These are phyloP conservation scores for Phytophthora tubulina DNA, from an alignment of 352 stramenopile species.

Conservation along the genomic window DNA sequence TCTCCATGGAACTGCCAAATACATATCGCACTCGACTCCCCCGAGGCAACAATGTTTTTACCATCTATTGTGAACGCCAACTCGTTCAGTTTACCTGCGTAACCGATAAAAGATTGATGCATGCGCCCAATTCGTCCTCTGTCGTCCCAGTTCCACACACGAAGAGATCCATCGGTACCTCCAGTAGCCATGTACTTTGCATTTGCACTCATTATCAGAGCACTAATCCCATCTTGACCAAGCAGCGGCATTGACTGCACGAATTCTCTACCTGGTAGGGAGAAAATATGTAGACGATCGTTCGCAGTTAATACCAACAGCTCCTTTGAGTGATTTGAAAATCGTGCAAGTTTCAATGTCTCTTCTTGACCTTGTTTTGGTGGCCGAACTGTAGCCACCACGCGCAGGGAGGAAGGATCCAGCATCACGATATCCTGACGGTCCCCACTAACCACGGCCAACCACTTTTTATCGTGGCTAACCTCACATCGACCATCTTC, in stretches of 20 bases:
- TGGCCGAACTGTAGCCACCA: conserved; percentile 49
- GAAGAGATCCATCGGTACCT: conserved; percentile 60
- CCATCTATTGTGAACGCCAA: conserved; percentile 59
- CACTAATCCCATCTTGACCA: conserved; percentile 59
- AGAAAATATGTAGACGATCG: conserved; percentile 70
- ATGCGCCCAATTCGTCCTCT: conserved; percentile 60
- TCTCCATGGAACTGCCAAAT: conserved; percentile 74
- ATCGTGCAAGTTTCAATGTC: conserved; percentile 51
- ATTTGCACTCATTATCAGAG: conserved; percentile 61
- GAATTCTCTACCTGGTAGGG: conserved; percentile 41
- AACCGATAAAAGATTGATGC: conserved; percentile 67
- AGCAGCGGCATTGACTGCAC: conserved; percentile 67
- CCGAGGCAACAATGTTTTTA: conserved; percentile 50
- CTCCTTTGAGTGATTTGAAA: conserved; percentile 59
- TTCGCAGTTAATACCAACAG: conserved; percentile 59
- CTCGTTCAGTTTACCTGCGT: conserved; percentile 45
- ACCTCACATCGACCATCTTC: conserved; percentile 47
- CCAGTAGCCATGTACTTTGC: conserved; percentile 76
- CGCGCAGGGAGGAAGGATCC: conserved; percentile 48
- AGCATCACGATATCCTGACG: conserved; percentile 47
- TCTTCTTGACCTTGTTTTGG: conserved; percentile 33
- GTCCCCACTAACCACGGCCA: conserved; percentile 48
- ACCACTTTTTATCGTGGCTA: conserved; percentile 50
- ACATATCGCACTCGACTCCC: conserved; percentile 56
- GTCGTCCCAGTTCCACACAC: conserved; percentile 70